phyloP scores from a whole-genome alignment of 257 asterid species.

The Ligustrum vulgare region DNA sequence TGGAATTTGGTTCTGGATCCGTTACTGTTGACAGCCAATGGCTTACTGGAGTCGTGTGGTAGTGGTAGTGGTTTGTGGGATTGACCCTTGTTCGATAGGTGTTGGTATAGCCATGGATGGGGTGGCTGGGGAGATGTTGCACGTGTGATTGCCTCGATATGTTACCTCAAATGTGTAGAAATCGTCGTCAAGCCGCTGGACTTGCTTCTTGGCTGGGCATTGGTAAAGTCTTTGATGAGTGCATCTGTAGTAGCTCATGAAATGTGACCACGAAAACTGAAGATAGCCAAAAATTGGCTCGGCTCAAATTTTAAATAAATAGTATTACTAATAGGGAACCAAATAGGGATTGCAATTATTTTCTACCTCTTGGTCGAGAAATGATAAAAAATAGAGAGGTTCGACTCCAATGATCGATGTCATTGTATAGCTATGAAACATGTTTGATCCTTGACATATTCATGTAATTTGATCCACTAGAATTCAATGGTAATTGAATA shows the following conservation, averaged over 20 bases:
- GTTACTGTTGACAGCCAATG: slow-evolving; percentile 74
- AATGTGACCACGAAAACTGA: background rate
- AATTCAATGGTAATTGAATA: background rate
- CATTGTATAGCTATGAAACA: background rate
- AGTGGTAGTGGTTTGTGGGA: slow-evolving; percentile 32
- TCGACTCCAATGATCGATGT: background rate
- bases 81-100: slow-evolving; percentile 11
- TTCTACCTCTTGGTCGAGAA: background rate
- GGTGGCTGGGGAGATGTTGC: slow-evolving; percentile 66
- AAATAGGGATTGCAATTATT: background rate
- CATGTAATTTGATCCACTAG: slow-evolving; percentile 6
- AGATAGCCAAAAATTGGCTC: background rate
- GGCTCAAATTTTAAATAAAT: no score
- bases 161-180: slow-evolving; percentile 66
- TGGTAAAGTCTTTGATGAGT: slow-evolving; percentile 69
- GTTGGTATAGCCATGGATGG: slow-evolving; percentile 50
- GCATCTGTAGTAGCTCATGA: slow-evolving; percentile 85
- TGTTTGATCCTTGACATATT: slow-evolving; percentile 25
- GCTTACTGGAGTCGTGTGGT: slow-evolving; percentile 21
- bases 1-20: no score
- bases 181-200: slow-evolving; percentile 64
- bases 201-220: slow-evolving; percentile 87
- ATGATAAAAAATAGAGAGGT: background rate
- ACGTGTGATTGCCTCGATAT: slow-evolving; percentile 64
- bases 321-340: background rate